Base-by-base conservation (phyloP, 164 flowering plant genomes). In the Nelumbo lutea region DNA sequence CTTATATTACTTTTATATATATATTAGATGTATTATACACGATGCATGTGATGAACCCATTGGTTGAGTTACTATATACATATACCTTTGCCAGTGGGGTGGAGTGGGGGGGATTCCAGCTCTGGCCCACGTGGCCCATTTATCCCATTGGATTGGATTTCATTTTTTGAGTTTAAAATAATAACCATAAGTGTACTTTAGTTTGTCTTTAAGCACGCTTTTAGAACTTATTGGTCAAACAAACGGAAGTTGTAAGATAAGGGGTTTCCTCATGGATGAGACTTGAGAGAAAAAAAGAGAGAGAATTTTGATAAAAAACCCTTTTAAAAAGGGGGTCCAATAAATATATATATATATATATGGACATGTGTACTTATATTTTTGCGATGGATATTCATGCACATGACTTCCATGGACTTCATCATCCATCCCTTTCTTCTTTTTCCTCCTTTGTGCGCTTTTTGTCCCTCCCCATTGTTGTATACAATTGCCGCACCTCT, bases 151-250 rank as follows among this genome's bases (percentile, higher is more conserved):
- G 43, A 59, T 59, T 3, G 2, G 2, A 9, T 38, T 59, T 38
- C 42, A 9, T 58, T 15, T 8, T 58, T 9, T 46, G 7, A 44
- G 1, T 53, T 10, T 47, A n/a, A 6, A 5, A 1, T 41, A 60
- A 9, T 60, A 38, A 3, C 3, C 46, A 3, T 10, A 61, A 38
- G 15, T 13, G 46, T 61, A 41, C 46, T 61, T 61, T n/a, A 46
- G 2, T 61, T 60, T 60, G 45, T 60, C 62, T 60, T 9, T 60
- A 3, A 38, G 58, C 58, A 13, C 47, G 42, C 47, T 52, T 65
- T 65, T 52, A 53, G 59, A 5, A 13, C 10, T 65, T 53, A 39
- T 13, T 52, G 47, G 68, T 65, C 68, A 65, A 52, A 53, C 59
- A 38, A 65, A 51, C 50, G 15, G 1, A 65, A 11, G 58, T 51